Evolutionary conservation across 495 filamentous ascomycete species (phyloP).

Genomic region (Hypoxylon perforatum): DNA sequence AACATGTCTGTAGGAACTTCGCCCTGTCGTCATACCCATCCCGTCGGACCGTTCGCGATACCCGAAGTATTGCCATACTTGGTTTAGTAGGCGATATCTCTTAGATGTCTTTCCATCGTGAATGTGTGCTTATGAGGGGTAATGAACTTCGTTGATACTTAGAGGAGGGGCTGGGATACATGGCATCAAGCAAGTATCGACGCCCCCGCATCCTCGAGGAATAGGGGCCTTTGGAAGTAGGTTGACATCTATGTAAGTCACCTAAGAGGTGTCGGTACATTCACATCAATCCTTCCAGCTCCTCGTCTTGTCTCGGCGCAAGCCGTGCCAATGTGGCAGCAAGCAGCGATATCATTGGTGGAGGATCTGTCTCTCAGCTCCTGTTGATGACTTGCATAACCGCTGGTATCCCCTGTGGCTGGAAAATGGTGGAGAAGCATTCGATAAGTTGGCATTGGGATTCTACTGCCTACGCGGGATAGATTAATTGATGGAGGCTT

Average conservation of each 20-base stretch:
- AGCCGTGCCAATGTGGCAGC: constrained; percentile 18
- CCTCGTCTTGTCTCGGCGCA: constrained; percentile 16
- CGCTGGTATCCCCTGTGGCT: constrained; percentile 27
- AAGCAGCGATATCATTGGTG: constrained; percentile 11
- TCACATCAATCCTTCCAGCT: constrained; percentile 6
- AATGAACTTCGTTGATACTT: not conserved
- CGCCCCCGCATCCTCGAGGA: not conserved
- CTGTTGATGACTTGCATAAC: constrained; percentile 37
- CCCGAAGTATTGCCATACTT: too few relatives aligned
- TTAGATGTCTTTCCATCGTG: not conserved
- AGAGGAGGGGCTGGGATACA: not conserved
- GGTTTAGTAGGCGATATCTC: not conserved
- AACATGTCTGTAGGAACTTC: too few relatives aligned
- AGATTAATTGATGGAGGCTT: not conserved
- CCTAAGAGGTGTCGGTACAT: not conserved
- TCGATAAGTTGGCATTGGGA: constrained; percentile 13
- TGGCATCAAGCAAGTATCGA: not conserved
- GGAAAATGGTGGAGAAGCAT: not conserved
- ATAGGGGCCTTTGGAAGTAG: not conserved
- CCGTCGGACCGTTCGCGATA: not conserved
- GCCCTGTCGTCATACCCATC: not conserved
- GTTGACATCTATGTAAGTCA: not conserved
- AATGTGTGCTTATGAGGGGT: not conserved
- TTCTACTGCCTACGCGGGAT: not conserved
- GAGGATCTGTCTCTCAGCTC: constrained; percentile 1